Evolutionary conservation across 192 early-diverging fungal species (phyloP).

Genomic region (Backusella mclennaniae): DNA sequence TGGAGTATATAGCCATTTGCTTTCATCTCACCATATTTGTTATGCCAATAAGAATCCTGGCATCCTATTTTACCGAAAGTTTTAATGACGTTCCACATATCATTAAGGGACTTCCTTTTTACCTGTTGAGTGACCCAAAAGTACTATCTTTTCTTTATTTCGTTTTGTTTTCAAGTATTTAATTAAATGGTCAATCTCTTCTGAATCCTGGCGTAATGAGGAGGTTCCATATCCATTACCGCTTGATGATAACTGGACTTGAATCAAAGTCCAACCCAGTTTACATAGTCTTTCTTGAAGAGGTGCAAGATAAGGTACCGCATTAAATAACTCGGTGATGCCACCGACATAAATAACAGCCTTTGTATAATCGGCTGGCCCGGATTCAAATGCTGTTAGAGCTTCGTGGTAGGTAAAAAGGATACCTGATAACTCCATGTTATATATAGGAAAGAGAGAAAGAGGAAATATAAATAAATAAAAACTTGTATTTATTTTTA

Average conservation of each 20-base stretch:
- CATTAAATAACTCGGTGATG: conserved; percentile 40
- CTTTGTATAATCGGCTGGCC: conserved; percentile 13
- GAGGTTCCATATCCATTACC: conserved; percentile 43
- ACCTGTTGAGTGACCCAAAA: conserved; percentile 49
- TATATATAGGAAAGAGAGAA: neutral
- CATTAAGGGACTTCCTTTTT: neutral
- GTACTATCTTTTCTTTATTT: conserved; percentile 33
- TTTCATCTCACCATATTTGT: conserved; percentile 21
- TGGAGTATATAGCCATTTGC: conserved; percentile 39
- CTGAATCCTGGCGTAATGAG: conserved; percentile 33
- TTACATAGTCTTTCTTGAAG: conserved; percentile 23
- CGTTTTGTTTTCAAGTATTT: conserved; percentile 27
- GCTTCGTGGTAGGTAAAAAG: conserved; percentile 39
- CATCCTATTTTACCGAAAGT: neutral
- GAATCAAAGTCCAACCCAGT: conserved; percentile 33
- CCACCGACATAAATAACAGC: conserved; percentile 41
- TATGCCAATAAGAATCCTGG: conserved; percentile 39
- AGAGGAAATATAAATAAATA: neutral
- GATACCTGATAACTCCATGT: conserved; percentile 37
- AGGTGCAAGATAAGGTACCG: conserved; percentile 35
- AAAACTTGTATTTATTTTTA: neutral
- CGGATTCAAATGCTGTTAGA: conserved; percentile 45
- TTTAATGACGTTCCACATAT: neutral
- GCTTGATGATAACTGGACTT: conserved; percentile 42
- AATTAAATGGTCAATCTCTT: conserved; percentile 39